phyloP scores from a whole-genome alignment of 75 land plant species.

The Sequoiadendron giganteum region DNA sequence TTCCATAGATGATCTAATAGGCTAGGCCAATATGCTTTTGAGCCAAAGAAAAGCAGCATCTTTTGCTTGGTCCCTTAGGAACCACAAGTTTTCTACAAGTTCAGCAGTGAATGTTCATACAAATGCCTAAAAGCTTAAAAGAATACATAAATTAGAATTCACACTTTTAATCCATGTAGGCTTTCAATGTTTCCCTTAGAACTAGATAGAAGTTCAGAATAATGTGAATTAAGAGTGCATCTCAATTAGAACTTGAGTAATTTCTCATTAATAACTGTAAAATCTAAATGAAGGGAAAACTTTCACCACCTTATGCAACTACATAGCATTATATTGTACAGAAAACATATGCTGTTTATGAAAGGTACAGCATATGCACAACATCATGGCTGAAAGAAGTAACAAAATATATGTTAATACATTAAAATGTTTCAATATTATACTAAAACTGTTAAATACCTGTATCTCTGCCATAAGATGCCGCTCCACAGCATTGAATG shows the following conservation, averaged over 20 bases:
- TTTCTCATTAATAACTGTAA: not conserved
- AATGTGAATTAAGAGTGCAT: not conserved
- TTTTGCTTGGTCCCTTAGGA: too few species aligned
- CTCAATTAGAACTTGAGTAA: not conserved
- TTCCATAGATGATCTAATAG: not conserved
- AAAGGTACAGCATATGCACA: not conserved
- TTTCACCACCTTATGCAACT: not conserved
- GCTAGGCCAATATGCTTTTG: not conserved
- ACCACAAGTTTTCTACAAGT: too few species aligned
- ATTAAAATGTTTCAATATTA: not conserved
- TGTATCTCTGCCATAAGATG: slow-evolving; percentile 75
- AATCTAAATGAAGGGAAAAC: not conserved
- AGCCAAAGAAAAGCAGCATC: too few species aligned
- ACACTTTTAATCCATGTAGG: not conserved
- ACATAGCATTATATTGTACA: not conserved
- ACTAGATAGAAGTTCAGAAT: not conserved
- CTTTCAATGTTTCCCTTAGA: not conserved
- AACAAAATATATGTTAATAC: not conserved
- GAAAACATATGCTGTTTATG: not conserved
- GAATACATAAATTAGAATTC: not conserved
- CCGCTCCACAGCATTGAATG: slow-evolving; percentile 85
- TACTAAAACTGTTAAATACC: slow-evolving; percentile 37
- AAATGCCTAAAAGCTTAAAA: not conserved
- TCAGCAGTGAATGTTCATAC: not conserved
- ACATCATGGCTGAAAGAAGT: not conserved